phyloP scores from a whole-genome alignment of 148 eudicot genomes.

The Rhododendron williamsianum region DNA sequence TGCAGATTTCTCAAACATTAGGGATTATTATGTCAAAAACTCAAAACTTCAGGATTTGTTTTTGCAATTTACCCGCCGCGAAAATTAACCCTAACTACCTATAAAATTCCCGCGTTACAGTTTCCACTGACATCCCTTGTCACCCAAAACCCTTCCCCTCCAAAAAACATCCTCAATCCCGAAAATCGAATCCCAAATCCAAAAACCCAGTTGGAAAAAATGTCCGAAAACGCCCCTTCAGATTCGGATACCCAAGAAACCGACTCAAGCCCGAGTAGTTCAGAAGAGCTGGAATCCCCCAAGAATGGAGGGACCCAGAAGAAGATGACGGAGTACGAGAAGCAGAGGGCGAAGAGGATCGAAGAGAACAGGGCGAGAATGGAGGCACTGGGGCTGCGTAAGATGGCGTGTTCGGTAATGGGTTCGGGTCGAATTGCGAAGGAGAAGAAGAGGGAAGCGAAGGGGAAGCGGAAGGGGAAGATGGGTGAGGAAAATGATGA shows the following conservation, averaged over 20 bases:
- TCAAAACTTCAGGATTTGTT: not conserved
- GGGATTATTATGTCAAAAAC: not conserved
- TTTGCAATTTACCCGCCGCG: not conserved
- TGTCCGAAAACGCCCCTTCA: constrained; percentile 17
- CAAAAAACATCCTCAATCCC: not conserved
- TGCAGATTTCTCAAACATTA: not conserved
- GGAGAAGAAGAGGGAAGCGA: constrained; percentile 21
- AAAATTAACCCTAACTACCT: not conserved
- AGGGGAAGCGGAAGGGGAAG: constrained; percentile 30
- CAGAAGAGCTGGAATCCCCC: constrained; percentile 28
- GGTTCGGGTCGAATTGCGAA: constrained; percentile 15
- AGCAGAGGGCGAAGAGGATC: constrained; percentile 52
- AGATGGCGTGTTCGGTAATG: constrained; percentile 49
- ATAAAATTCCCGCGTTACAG: not conserved
- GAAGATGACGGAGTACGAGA: constrained; percentile 50
- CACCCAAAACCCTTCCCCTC: not conserved
- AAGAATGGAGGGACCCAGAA: constrained; percentile 14
- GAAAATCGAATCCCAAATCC: not conserved
- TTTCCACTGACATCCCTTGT: not conserved
- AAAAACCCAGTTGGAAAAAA: not conserved
- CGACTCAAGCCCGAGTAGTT: constrained; percentile 13
- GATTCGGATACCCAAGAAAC: constrained; percentile 19
- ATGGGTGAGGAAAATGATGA: constrained; percentile 40
- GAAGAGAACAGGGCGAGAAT: constrained; percentile 63
- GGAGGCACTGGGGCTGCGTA: constrained; percentile 62